Base-by-base conservation (phyloP, 768 basidiomycete species). In the Grammothele lineata region DNA sequence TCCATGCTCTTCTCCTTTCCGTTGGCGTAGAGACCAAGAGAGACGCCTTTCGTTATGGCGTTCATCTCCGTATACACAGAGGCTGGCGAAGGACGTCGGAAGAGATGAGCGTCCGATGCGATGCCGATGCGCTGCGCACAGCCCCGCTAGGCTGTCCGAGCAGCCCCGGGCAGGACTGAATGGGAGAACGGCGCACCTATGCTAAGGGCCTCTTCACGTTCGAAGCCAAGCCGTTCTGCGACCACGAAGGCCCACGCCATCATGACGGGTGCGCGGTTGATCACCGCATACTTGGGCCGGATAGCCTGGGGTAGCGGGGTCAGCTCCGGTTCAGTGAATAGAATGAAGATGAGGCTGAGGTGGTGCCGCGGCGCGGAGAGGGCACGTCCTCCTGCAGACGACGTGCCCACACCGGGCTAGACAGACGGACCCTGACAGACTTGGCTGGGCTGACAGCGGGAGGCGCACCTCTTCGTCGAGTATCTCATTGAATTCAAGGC, bases 51-150 rank as follows among this genome's bases (percentile, higher is more conserved):
- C 23, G 85, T 72, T 32, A 88, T 69, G 1, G 91, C 91, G 54
- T 94, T 95, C 77, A 95, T 80, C 62, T 95, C 92, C 9, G 93
- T 95, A 64, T 92, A 96, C 17, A 85, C 91, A 39, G 91, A 88
- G 4, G 93, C 94, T 92, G 53, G 37, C 32, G 38, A 14, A 36
- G 18, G 17, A 6, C 35, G 35, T n/a, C 35, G 18, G 35, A 15
- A 19, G 35, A 36, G 8, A 36, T 43, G 35, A 45, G 44, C 17
- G 24, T 40, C 40, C 47, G 39, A 39, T 50, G 50, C 32, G 24
- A 22, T 23, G 50, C 48, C 41, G 41, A 35, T n/a, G n/a, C n/a
- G 55, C 49, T 47, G 48, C 51, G 49, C 51, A 43, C 45, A 27
- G 47, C 51, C 46, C 25, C 38, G 36, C 19, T 40, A 17, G 50